These are phyloP conservation scores for Cryphonectria naterciae DNA, from an alignment of 2,329 filamentous ascomycete genomes.

Conservation along the genomic window DNA sequence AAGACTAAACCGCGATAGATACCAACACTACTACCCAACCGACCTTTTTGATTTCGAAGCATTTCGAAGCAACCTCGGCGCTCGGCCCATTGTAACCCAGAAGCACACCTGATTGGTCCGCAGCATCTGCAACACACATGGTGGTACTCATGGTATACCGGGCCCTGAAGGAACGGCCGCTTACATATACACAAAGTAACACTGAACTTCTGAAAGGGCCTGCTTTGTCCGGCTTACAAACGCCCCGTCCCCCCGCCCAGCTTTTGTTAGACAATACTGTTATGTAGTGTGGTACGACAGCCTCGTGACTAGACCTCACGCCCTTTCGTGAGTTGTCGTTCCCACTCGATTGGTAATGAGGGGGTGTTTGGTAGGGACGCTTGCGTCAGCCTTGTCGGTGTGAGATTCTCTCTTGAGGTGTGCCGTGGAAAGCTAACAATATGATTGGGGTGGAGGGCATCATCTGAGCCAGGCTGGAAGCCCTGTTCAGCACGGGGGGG, in stretches of 20 bases:
- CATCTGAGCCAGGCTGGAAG: too few species aligned
- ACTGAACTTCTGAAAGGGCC: too few species aligned
- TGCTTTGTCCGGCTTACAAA: neutral
- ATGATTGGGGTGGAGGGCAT: too few species aligned
- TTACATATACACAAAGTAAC: neutral
- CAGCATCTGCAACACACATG: too few species aligned
- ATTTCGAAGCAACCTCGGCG: neutral
- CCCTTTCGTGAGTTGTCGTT: neutral
- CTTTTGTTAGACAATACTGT: neutral
- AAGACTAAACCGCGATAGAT: too few species aligned
- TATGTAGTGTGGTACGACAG: neutral
- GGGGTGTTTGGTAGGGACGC: neutral
- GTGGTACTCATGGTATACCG: too few species aligned
- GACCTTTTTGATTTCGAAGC: conserved; percentile 5
- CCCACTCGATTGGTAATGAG: neutral
- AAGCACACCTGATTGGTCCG: too few species aligned
- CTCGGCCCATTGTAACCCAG: neutral
- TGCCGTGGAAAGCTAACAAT: too few species aligned
- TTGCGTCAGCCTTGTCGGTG: neutral
- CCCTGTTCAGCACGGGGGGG: too few species aligned
- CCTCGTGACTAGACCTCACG: neutral
- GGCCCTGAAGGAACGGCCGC: neutral
- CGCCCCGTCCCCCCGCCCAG: neutral
- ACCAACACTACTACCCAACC: too few species aligned
- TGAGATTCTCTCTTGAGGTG: neutral